Base-by-base conservation (phyloP, 2,329 filamentous ascomycete genomes). In the Stemphylium beticola region DNA sequence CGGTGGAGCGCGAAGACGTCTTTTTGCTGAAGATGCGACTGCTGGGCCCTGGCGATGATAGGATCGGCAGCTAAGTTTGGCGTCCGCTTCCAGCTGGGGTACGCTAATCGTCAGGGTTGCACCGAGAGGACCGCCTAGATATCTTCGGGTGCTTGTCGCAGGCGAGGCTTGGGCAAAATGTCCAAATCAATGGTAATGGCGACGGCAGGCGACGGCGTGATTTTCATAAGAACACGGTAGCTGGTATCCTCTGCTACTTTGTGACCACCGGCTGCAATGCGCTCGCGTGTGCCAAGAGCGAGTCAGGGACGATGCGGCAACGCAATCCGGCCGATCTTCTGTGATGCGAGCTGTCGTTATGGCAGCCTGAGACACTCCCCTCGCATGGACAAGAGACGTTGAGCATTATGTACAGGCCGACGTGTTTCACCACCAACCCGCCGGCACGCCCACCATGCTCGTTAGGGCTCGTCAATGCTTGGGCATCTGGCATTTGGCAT, bases 391-490 rank as follows among this genome's bases (percentile, higher is more conserved):
- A 65, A 61, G 64, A 66, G 53, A 53, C 54, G 50, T 46, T 49
- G 54, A 55, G 42, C 53, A 66, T 66, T 65, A 66, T 66, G 62
- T 66, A 65, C 62, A 58, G 55, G 51, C 52, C 53, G 56, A 56
- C 59, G 62, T 58, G 68, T 72, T 72, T 72, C 69, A 72, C 69
- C 58, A 66, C 51, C 22, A 55, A 57, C 55, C 59, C 66, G 56
- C 64, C 57, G 51, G 46, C 52, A 46, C 55, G 54, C 26, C 52
- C 18, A n/a, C 46, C 49, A 46, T 58, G 52, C 47, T 49, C 44
- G 34, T 43, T 36, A 38, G 45, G 45, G 36, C 46, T 45, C 52
- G 53, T 36, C 51, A 31, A 29, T 50, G 38, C 39, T 55, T 31
- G 48, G 40, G 38, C 44, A 49, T n/a, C 37, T 42, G 49, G 39